These are phyloP conservation scores for Uronychia binucleata DNA, from an alignment of 73 alveolate species.

Conservation along the genomic window DNA sequence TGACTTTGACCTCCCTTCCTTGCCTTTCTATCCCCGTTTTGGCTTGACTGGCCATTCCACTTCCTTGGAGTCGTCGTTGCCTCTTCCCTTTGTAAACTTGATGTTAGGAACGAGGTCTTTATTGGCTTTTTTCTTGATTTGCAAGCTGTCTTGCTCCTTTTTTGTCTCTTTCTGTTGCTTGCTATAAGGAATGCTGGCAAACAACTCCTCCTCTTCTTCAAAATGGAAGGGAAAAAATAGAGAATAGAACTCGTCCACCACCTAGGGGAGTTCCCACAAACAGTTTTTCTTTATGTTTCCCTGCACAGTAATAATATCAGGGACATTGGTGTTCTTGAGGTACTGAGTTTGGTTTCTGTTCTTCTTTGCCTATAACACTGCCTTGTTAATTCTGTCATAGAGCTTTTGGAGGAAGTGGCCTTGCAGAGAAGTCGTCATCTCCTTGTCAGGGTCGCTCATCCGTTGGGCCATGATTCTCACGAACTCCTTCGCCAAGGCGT, in stretches of 20 bases:
- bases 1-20: too few species aligned
- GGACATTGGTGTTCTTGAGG: neutral
- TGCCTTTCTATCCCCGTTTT: too few species aligned
- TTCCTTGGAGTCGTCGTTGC: neutral
- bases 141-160: too few species aligned
- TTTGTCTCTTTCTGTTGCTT: neutral
- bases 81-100: neutral
- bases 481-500: neutral
- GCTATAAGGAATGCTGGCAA: neutral
- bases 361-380: neutral
- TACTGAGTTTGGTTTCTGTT: neutral
- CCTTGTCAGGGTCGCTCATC: neutral
- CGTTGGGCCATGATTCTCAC: neutral
- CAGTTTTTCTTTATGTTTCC: neutral
- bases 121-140: too few species aligned
- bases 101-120: neutral
- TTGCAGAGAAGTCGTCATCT: neutral
- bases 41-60: neutral
- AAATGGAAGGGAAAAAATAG: neutral
- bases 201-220: neutral
- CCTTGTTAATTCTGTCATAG: neutral
- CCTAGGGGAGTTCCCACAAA: neutral
- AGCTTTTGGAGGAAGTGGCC: neutral
- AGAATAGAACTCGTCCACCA: neutral
- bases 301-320: neutral